phyloP scores from a whole-genome alignment of 2,329 filamentous ascomycete species.

The Xylaria sp. region DNA sequence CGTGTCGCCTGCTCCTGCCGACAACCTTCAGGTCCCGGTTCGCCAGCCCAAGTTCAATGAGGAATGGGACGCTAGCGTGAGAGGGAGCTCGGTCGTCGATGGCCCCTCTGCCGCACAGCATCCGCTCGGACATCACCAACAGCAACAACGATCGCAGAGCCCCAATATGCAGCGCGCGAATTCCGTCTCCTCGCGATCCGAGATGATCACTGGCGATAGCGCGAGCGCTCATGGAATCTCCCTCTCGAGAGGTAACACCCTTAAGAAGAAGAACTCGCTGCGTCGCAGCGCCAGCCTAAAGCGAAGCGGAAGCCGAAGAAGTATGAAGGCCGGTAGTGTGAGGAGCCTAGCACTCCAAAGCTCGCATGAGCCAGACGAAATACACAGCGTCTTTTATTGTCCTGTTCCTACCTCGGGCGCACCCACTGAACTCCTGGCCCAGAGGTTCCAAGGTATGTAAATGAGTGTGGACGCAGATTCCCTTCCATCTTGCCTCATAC shows the following conservation, averaged over 20 bases:
- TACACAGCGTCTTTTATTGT: slow-evolving; percentile 86
- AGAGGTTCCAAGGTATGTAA: slow-evolving; percentile 83
- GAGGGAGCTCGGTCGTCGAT: slow-evolving; percentile 72
- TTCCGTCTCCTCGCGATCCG: slow-evolving; percentile 65
- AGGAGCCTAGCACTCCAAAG: slow-evolving; percentile 80
- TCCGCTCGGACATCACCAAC: slow-evolving; percentile 29
- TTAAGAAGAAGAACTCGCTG: slow-evolving; percentile 89
- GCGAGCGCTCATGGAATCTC: slow-evolving; percentile 50
- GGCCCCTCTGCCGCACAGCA: slow-evolving; percentile 51
- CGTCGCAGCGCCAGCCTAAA: slow-evolving; percentile 78
- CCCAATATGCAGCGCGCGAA: slow-evolving; percentile 68
- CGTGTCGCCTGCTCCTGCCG: slow-evolving; percentile 44
- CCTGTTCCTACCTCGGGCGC: slow-evolving; percentile 88
- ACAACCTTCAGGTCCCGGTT: slow-evolving; percentile 40
- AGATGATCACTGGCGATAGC: slow-evolving; percentile 58
- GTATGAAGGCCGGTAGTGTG: slow-evolving; percentile 86
- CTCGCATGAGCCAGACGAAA: slow-evolving; percentile 72
- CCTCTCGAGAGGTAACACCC: slow-evolving; percentile 71
- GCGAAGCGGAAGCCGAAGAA: slow-evolving; percentile 82
- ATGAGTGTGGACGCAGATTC: background rate
- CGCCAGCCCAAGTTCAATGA: slow-evolving; percentile 70
- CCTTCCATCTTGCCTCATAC: background rate
- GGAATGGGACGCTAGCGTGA: slow-evolving; percentile 76
- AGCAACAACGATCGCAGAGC: slow-evolving; percentile 43
- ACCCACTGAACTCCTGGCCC: slow-evolving; percentile 87